Conservation (phyloP, 495 filamentous ascomycete genomes). For the Hyaloscypha finlandica region DNA sequence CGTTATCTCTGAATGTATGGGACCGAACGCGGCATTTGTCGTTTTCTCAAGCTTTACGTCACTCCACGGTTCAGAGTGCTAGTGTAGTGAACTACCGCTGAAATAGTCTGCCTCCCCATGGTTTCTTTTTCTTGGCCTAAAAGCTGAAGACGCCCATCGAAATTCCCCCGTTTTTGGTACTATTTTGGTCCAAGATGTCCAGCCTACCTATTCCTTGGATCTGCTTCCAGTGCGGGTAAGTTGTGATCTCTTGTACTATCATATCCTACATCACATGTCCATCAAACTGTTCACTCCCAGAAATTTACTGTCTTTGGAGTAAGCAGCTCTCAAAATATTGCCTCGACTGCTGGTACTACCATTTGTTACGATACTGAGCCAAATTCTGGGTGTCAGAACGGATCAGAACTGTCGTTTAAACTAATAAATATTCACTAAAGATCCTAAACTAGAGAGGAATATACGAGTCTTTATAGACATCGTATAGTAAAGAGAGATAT, state of each 20-base stretch:
- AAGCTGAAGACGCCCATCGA: not conserved
- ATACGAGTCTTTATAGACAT: too few species aligned
- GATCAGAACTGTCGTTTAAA: too few species aligned
- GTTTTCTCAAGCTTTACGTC: not conserved
- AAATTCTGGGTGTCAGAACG: too few species aligned
- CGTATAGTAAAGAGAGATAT: too few species aligned
- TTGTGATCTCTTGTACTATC: conserved; percentile 17
- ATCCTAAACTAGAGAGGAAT: too few species aligned
- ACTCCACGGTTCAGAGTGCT: not conserved
- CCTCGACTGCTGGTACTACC: too few species aligned
- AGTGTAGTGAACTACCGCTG: not conserved
- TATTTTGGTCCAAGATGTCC: not conserved
- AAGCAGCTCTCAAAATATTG: too few species aligned
- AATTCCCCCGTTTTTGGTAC: not conserved
- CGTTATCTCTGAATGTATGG: not conserved
- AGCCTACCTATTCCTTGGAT: conserved; percentile 20
- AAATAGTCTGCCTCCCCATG: not conserved
- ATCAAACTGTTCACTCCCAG: too few species aligned
- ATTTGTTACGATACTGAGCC: too few species aligned
- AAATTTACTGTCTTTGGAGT: too few species aligned
- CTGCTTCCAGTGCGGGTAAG: conserved; percentile 28
- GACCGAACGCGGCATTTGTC: not conserved
- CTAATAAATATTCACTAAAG: too few species aligned
- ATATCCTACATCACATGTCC: conserved; percentile 25
- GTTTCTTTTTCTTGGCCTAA: too few species aligned